These are phyloP conservation scores for Penstemon newberryi DNA, from an alignment of 257 asterid genomes.

Conservation along the genomic window DNA sequence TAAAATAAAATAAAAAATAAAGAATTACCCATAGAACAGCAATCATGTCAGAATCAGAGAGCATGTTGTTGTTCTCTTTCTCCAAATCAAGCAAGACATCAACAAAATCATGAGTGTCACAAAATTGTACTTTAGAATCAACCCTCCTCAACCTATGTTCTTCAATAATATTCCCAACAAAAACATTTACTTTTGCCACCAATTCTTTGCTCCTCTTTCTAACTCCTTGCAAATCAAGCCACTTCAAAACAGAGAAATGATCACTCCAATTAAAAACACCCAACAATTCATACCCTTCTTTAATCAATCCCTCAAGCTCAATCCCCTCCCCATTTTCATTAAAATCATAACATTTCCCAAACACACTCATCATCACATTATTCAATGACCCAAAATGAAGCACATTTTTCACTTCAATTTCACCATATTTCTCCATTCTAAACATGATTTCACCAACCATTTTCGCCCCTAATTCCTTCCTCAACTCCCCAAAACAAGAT, in stretches of 20 bases:
- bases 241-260: slow-evolving; percentile 65
- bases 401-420: slow-evolving; percentile 43
- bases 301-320: slow-evolving; percentile 52
- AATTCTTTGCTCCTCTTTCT: slow-evolving; percentile 56
- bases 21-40: slow-evolving; percentile 81
- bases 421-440: slow-evolving; percentile 37
- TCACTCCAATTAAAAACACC: slow-evolving; percentile 79
- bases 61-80: slow-evolving; percentile 51
- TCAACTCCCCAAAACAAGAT: slow-evolving; percentile 35
- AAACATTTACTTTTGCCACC: slow-evolving; percentile 45
- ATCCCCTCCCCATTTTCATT: slow-evolving; percentile 28
- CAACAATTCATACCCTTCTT: slow-evolving; percentile 69
- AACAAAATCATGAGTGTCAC: slow-evolving; percentile 51
- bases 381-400: slow-evolving; percentile 60
- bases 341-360: slow-evolving; percentile 57
- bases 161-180: slow-evolving; percentile 58
- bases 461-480: slow-evolving; percentile 48
- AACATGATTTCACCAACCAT: slow-evolving; percentile 45
- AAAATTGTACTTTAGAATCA: slow-evolving; percentile 32
- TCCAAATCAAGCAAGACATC: slow-evolving; percentile 75
- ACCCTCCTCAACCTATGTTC: slow-evolving; percentile 49
- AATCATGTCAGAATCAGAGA: slow-evolving; percentile 66
- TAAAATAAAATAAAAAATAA: not conserved
- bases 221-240: slow-evolving; percentile 76
- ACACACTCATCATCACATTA: slow-evolving; percentile 79